These are phyloP conservation scores for Neofusicoccum cordaticola DNA, from an alignment of 2,329 filamentous ascomycete genomes.

Conservation along the genomic window DNA sequence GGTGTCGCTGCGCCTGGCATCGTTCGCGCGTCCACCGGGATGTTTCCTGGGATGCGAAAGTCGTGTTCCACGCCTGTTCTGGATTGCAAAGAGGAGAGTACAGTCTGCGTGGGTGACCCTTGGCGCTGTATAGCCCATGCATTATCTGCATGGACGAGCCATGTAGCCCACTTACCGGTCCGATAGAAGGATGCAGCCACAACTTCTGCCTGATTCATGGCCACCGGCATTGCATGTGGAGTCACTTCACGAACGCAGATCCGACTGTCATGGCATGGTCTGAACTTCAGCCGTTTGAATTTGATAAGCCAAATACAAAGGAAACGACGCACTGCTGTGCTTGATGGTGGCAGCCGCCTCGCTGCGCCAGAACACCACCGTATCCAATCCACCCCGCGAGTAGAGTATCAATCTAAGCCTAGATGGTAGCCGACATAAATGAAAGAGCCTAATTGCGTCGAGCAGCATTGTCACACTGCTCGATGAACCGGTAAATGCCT, in stretches of 20 bases:
- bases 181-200: neutral
- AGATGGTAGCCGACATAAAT: neutral
- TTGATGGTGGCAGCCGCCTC: neutral
- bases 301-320: neutral
- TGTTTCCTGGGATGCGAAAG: too few relatives aligned
- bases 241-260: neutral
- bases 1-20: too few relatives aligned
- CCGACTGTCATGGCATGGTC: neutral
- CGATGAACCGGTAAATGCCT: conserved; percentile 64
- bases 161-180: neutral
- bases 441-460: neutral
- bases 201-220: neutral
- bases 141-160: neutral
- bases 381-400: neutral
- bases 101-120: neutral
- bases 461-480: conserved; percentile 53
- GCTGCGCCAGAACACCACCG: conserved; percentile 3
- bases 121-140: neutral
- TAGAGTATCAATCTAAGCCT: conserved; percentile 12
- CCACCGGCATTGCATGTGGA: neutral
- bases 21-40: too few relatives aligned
- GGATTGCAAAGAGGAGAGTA: too few relatives aligned
- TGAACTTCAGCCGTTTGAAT: neutral
- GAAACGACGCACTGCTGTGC: neutral
- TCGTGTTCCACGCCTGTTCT: too few relatives aligned